A percentile compares a stretch with the other conserved stretches of the same genome.
These are phyloP conservation scores for Xylaria longipes DNA, from an alignment of 495 filamentous ascomycete genomes.

Conservation along the genomic window DNA sequence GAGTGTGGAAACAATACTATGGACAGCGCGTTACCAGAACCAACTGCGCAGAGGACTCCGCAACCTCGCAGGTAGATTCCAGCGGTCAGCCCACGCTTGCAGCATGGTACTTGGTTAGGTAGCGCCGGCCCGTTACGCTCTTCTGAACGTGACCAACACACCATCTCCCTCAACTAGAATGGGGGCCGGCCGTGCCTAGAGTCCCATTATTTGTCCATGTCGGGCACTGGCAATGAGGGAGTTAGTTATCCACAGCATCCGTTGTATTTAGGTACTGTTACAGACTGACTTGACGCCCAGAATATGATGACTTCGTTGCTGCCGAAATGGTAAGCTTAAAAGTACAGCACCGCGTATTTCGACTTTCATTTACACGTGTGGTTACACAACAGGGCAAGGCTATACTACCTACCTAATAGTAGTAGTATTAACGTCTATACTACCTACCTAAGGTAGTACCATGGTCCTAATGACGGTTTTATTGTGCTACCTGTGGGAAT, in stretches of 20 bases:
- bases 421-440: too few relatives aligned
- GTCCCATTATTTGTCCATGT: constrained; percentile 8
- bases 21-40: constrained; percentile 1
- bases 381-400: neutral
- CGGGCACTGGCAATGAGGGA: neutral
- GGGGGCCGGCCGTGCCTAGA: neutral
- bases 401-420: neutral
- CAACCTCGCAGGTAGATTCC: neutral
- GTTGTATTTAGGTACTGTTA: neutral
- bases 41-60: neutral
- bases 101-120: constrained; percentile 21
- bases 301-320: neutral
- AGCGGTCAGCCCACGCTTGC: constrained; percentile 16
- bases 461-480: neutral
- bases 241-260: neutral
- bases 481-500: neutral
- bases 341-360: neutral
- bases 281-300: neutral
- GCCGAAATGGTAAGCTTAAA: neutral
- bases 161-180: constrained; percentile 3
- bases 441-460: too few relatives aligned
- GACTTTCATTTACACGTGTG: neutral
- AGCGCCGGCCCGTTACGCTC: constrained; percentile 13
- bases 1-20: neutral
- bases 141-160: constrained; percentile 1